These are phyloP conservation scores for Scutellaria galericulata DNA, from an alignment of 257 asterid species.

Conservation along the genomic window DNA sequence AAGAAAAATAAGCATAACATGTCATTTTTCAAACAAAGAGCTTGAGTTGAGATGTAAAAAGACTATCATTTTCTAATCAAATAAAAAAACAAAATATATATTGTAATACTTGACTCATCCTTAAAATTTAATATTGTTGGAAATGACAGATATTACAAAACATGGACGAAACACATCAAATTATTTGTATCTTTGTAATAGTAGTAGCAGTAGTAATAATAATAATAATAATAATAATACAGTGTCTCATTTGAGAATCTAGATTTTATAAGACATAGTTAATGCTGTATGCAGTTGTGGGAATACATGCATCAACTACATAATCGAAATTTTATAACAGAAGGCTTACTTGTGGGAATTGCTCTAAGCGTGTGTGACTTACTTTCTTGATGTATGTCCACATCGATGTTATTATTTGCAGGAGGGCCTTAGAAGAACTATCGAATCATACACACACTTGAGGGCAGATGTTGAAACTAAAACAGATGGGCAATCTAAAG, in stretches of 20 bases:
- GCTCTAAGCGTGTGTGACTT: neutral
- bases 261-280: slow-evolving; percentile 11
- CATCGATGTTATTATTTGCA: slow-evolving; percentile 44
- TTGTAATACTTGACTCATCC: no score
- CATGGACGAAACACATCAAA: no score
- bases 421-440: slow-evolving; percentile 90
- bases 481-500: slow-evolving; percentile 75
- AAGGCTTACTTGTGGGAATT: slow-evolving; percentile 8
- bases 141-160: no score
- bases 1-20: no score
- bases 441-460: slow-evolving; percentile 79
- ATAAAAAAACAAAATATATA: no score
- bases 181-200: no score
- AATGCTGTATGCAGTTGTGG: slow-evolving; percentile 5
- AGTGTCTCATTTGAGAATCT: neutral
- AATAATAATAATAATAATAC: no score
- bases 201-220: no score
- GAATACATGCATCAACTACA: slow-evolving; percentile 4
- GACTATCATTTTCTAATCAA: no score
- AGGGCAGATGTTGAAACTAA: slow-evolving; percentile 58
- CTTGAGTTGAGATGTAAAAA: no score
- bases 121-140: no score
- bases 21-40: no score
- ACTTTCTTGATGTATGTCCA: slow-evolving; percentile 10
- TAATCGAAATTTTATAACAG: neutral